These are phyloP conservation scores for Thyridium curvatum DNA, from an alignment of 2,329 filamentous ascomycete genomes.

Conservation along the genomic window DNA sequence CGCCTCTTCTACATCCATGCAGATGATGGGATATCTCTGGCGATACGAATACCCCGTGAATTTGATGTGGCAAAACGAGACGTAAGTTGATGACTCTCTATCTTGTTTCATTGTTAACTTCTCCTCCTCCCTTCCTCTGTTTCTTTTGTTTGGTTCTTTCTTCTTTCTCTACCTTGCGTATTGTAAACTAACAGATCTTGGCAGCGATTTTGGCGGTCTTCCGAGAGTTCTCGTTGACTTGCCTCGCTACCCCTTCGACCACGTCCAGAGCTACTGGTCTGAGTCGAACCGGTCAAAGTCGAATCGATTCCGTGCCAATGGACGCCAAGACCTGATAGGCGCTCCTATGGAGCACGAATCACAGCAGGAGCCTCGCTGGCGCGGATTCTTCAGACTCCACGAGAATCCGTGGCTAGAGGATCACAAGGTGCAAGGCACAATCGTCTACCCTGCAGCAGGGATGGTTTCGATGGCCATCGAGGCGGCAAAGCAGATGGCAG, in stretches of 20 bases:
- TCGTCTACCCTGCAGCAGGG: slow-evolving; percentile 28
- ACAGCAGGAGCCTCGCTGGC: slow-evolving; percentile 29
- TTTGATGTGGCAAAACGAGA: slow-evolving; percentile 5
- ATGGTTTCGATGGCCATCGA: slow-evolving; percentile 31
- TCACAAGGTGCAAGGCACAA: slow-evolving; percentile 30
- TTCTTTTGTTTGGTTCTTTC: no score
- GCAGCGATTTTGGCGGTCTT: background rate
- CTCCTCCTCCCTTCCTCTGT: no score
- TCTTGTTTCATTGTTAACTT: no score
- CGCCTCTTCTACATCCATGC: slow-evolving; percentile 4
- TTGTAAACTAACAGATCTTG: background rate
- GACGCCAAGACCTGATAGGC: slow-evolving; percentile 19
- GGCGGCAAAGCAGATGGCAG: slow-evolving; percentile 20
- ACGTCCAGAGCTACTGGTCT: slow-evolving; percentile 27
- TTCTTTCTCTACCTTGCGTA: background rate
- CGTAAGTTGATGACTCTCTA: background rate
- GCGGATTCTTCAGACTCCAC: slow-evolving; percentile 32
- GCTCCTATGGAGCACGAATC: slow-evolving; percentile 13
- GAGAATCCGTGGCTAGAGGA: slow-evolving; percentile 39
- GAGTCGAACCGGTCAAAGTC: slow-evolving; percentile 25
- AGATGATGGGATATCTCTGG: slow-evolving; percentile 9
- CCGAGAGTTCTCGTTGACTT: slow-evolving; percentile 21
- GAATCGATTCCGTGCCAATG: slow-evolving; percentile 19
- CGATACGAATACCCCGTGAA: slow-evolving; percentile 2
- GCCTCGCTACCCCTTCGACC: slow-evolving; percentile 34